Conservation (phyloP, 1,139 yeast species). For the Hyphopichia buzzinii region DNA sequence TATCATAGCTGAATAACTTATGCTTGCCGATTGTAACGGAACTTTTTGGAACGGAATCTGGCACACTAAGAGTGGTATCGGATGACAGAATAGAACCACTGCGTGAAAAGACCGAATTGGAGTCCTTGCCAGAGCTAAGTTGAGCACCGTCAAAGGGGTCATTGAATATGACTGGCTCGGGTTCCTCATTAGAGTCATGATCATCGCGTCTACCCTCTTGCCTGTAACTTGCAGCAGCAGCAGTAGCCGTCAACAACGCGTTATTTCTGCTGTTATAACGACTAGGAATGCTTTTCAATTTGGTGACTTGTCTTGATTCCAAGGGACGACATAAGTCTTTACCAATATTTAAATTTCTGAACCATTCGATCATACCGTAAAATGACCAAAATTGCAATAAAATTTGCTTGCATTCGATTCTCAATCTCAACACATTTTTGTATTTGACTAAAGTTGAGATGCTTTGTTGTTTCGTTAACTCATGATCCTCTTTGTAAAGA, state of each 20-base stretch:
- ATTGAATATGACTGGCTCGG: constrained; percentile 5
- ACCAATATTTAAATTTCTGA: constrained; percentile 32
- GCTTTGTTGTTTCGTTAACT: constrained; percentile 12
- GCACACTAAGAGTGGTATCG: neutral
- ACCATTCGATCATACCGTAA: constrained; percentile 41
- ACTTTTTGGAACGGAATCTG: neutral
- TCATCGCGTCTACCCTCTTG: constrained; percentile 4
- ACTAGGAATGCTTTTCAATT: constrained; percentile 33
- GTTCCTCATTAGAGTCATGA: neutral
- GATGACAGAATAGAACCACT: constrained; percentile 3
- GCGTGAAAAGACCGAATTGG: constrained; percentile 4
- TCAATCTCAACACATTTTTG: constrained; percentile 35
- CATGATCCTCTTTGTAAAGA: constrained; percentile 25
- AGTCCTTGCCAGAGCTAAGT: constrained; percentile 3
- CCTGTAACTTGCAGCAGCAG: constrained; percentile 22
- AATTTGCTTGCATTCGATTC: constrained; percentile 42
- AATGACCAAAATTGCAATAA: constrained; percentile 46
- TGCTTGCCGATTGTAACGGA: constrained; percentile 13
- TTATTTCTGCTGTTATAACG: constrained; percentile 21
- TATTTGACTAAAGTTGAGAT: constrained; percentile 31
- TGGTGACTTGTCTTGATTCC: constrained; percentile 28
- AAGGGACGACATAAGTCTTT: constrained; percentile 36
- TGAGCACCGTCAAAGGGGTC: constrained; percentile 3
- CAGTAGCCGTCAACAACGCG: constrained; percentile 26
- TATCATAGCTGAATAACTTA: constrained; percentile 24